These are phyloP conservation scores for Ambrosia hybrid DNA, from an alignment of 140 eudicot genomes.

Conservation along the genomic window DNA sequence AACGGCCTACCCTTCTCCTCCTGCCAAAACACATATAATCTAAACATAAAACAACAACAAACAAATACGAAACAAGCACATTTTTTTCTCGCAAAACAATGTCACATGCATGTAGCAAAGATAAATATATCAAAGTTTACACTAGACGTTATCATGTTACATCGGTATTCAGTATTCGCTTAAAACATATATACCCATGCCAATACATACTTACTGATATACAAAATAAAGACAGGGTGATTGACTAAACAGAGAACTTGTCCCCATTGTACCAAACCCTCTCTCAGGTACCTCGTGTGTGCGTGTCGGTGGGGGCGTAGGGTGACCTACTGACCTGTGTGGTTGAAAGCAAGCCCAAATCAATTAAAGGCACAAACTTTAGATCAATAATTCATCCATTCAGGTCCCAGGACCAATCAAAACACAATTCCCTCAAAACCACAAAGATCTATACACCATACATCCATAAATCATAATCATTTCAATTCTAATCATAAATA, in stretches of 20 bases:
- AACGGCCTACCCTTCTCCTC: conserved; percentile 77
- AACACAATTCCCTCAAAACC: neutral
- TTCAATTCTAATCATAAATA: conserved; percentile 2
- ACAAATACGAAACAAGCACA: neutral
- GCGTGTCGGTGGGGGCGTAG: neutral
- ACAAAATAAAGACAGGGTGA: conserved; percentile 3
- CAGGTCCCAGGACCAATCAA: neutral
- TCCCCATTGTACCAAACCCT: conserved; percentile 23
- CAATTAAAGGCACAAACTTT: neutral
- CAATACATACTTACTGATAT: neutral
- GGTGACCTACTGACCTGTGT: neutral
- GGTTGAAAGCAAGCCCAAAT: conserved; percentile 10
- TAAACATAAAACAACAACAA: neutral
- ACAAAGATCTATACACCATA: conserved; percentile 4
- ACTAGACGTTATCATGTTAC: neutral
- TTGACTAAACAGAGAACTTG: conserved; percentile 15
- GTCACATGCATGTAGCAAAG: neutral
- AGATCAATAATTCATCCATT: neutral
- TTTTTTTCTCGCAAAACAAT: neutral
- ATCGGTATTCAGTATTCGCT: neutral
- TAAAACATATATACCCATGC: neutral
- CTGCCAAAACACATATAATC: conserved; percentile 17
- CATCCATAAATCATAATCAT: conserved; percentile 5
- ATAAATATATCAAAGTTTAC: neutral
- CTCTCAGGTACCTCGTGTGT: conserved; percentile 12